A percentile compares a stretch with the other conserved stretches of the same genome.
Conservation (phyloP, 805 yeast genomes). For the Diddensiella caesifluorescens region DNA sequence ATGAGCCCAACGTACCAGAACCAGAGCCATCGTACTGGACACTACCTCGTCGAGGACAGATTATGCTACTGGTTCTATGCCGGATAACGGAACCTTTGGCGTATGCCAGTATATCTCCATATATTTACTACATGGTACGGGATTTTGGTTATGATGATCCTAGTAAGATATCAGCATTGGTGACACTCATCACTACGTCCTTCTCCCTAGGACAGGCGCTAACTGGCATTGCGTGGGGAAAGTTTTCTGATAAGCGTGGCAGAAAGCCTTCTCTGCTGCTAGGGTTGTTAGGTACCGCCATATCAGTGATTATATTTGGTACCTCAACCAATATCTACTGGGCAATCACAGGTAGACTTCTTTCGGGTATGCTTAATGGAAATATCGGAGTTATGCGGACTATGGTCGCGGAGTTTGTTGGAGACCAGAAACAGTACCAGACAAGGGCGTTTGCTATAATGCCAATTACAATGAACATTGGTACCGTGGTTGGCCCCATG, state of each 20-base stretch:
- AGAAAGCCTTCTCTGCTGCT: slow-evolving; percentile 48
- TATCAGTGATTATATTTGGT: slow-evolving; percentile 46
- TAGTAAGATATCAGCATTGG: slow-evolving; percentile 32
- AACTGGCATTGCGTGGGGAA: slow-evolving; percentile 56
- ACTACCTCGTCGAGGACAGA: slow-evolving; percentile 23
- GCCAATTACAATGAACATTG: slow-evolving; percentile 56
- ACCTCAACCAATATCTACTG: slow-evolving; percentile 47
- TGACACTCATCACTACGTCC: slow-evolving; percentile 46
- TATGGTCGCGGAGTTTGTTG: slow-evolving; percentile 52
- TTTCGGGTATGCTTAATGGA: slow-evolving; percentile 55
- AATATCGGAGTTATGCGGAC: slow-evolving; percentile 61
- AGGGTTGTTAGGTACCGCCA: slow-evolving; percentile 51
- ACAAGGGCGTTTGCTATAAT: slow-evolving; percentile 56
- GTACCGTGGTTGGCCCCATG: slow-evolving; percentile 55
- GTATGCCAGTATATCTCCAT: slow-evolving; percentile 58
- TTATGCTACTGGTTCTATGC: slow-evolving; percentile 20
- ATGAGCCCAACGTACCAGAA: not conserved
- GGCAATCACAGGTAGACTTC: slow-evolving; percentile 49
- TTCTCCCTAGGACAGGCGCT: slow-evolving; percentile 58
- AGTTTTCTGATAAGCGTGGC: slow-evolving; percentile 48
- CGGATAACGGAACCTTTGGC: slow-evolving; percentile 60
- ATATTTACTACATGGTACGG: slow-evolving; percentile 56
- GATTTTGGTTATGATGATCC: slow-evolving; percentile 41
- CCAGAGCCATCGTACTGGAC: slow-evolving; percentile 20
- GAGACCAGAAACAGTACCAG: slow-evolving; percentile 50